Base-by-base conservation (phyloP, 148 eudicot species). In the Vaccinium darrowii region DNA sequence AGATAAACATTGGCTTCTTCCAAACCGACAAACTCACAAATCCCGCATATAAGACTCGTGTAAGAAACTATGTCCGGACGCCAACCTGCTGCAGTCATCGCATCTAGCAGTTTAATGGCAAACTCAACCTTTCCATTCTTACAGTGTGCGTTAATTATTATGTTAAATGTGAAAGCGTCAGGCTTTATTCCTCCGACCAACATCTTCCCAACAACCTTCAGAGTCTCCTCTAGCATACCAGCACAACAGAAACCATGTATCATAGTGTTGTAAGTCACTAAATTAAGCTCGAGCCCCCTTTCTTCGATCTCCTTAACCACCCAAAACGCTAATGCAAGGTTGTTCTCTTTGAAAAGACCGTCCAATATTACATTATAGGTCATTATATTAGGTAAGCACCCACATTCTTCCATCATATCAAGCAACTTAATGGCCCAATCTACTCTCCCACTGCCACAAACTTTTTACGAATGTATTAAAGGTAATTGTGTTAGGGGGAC, bases 401-500 rank as follows among this genome's bases (percentile, higher is more conserved):
- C 90, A 72, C 84, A 86, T 12, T 30, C 81, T 84, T 85, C 91
- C 98, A 95, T 95, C 84, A 84, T 82, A 88, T 84, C 84, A 84
- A 91, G 92, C 82, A 86, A 87, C 84, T 88, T 87, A 88, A 88
- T 81, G 19, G 95, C 94, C 91, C 91, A 90, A 80, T 94, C 90
- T 71, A 91, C 89, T 86, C 91, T 86, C 76, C 93, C 92, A 63
- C 79, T 71, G 72, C 83, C 72, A 81, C 98, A 95, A 81, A 80
- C 91, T 92, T 90, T 86, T 91, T 47, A 95, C 88, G 27, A 94
- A 88, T 21, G 92, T 83, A 84, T 95, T 94, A 85, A 91, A 94
- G 30, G 98, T 94, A 79, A 91, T 57, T 39, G 91, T 88, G 89
- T 91, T 95, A 49, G 98, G 98, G n/a, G 90, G 84, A 81, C 94